Percentiles rank a stretch among this genome's conserved stretches.
These are phyloP conservation scores for Colletotrichum lentis DNA, from an alignment of 2,329 filamentous ascomycete species.

Conservation along the genomic window DNA sequence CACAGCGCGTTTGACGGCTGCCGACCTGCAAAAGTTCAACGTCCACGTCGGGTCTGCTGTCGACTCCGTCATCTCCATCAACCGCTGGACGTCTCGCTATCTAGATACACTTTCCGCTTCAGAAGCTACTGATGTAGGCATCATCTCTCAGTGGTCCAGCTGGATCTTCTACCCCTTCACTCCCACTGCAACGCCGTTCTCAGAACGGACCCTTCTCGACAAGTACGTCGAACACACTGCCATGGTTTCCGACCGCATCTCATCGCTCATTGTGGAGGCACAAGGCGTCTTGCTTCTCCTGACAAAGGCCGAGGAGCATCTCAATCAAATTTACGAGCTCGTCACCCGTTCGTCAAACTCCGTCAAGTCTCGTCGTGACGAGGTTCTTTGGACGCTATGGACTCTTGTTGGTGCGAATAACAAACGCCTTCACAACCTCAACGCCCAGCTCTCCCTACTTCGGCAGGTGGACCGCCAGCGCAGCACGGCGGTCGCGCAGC, in stretches of 20 bases:
- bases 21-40: constrained; percentile 78
- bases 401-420: constrained; percentile 76
- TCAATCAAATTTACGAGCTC: constrained; percentile 75
- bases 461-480: constrained; percentile 72
- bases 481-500: constrained; percentile 70
- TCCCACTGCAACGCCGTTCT: constrained; percentile 58
- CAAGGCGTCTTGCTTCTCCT: constrained; percentile 72
- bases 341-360: constrained; percentile 69
- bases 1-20: constrained; percentile 69
- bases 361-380: constrained; percentile 66
- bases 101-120: constrained; percentile 66
- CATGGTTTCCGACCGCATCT: constrained; percentile 74
- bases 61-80: constrained; percentile 77
- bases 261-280: constrained; percentile 72
- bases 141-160: constrained; percentile 51
- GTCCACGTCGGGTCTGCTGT: constrained; percentile 76
- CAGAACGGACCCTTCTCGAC: constrained; percentile 70
- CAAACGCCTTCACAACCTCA: constrained; percentile 65
- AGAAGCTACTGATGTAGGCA: constrained; percentile 46
- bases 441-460: constrained; percentile 71
- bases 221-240: constrained; percentile 79
- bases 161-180: constrained; percentile 70
- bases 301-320: constrained; percentile 71
- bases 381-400: constrained; percentile 76
- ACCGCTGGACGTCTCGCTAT: constrained; percentile 76